Evolutionary conservation across 306 rosid genomes (phyloP), one percentile per base, ranked within the genome.

Genomic region (Cicer pinnatifidum): DNA sequence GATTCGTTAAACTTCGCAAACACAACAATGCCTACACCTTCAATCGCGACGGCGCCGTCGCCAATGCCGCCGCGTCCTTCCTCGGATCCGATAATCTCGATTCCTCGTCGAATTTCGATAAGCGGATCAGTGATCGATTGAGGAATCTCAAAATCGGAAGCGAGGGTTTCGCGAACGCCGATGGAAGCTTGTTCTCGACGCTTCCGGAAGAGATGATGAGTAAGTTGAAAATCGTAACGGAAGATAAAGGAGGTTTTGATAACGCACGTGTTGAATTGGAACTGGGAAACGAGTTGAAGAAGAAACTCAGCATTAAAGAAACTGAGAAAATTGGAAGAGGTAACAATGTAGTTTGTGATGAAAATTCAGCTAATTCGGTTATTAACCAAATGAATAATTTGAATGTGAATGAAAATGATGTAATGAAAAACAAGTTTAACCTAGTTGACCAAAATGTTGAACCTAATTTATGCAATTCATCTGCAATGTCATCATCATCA

Each of bases 1-100:
- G 97, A 78, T 39, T 89, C 46, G 45, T 68, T 12, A 95, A 95
- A 85, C 77, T 85, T 51, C 86, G 93, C 4, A 88, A 71, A 76
- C 90, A 85, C 33, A 52, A 69, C 72, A 85, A 58, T 76, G 82
- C 88, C 13, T 92, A 80, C 1, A 81, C 85, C 1, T 88, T 84
- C 75, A 92, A 88, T 83, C 64, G 80, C 39, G 84, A 87, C 59
- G 66, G 80, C 4, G 6, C 37, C 2, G 16, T 33, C 1, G 11
- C 67, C 73, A 76, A 66, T 67, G 80, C 74, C 38, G 8, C 59
- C 72, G 59, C 66, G 11, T 56, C 43, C 15, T 8, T 35, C 48
- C n/a, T 48, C 3, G 63, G 75, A 69, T 69, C 40, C 69, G 44
- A 50, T 11, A 57, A 57, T 3, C 2, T 10, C 44, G 78, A 75